A percentile compares a stretch with the other conserved stretches of the same genome.
phyloP scores from a whole-genome alignment of 2,329 filamentous ascomycete species.

The Calonectria montana region DNA sequence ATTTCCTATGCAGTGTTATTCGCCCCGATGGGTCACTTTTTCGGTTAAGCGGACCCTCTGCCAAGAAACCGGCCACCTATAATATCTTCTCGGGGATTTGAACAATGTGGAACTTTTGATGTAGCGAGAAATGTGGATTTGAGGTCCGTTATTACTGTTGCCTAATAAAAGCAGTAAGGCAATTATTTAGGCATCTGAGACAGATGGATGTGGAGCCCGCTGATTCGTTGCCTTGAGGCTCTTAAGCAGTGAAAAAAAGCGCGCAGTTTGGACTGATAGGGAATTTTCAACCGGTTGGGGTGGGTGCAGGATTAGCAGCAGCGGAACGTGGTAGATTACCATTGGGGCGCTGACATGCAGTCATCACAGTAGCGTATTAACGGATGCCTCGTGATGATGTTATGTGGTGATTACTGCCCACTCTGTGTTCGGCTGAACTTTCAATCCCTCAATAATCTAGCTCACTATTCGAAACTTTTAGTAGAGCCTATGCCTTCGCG shows the following conservation, averaged over 20 bases:
- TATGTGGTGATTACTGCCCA: neutral
- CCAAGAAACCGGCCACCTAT: neutral
- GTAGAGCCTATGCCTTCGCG: neutral
- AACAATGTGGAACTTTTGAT: neutral
- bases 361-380: neutral
- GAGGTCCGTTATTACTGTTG: neutral
- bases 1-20: neutral
- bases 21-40: neutral
- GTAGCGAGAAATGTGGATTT: neutral
- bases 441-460: neutral
- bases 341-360: neutral
- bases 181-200: neutral
- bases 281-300: neutral
- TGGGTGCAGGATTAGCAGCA: neutral
- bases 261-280: neutral
- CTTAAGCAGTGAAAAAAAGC: neutral
- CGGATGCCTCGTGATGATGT: neutral
- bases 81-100: neutral
- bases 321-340: neutral
- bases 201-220: neutral
- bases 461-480: neutral
- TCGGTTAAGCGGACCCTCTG: neutral
- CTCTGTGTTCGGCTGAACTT: neutral
- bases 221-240: neutral
- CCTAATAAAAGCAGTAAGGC: neutral